A percentile compares a stretch with the other conserved stretches of the same genome.
Evolutionary conservation across 495 filamentous ascomycete genomes (phyloP).

Genomic region (Chaetomium fimeti): DNA sequence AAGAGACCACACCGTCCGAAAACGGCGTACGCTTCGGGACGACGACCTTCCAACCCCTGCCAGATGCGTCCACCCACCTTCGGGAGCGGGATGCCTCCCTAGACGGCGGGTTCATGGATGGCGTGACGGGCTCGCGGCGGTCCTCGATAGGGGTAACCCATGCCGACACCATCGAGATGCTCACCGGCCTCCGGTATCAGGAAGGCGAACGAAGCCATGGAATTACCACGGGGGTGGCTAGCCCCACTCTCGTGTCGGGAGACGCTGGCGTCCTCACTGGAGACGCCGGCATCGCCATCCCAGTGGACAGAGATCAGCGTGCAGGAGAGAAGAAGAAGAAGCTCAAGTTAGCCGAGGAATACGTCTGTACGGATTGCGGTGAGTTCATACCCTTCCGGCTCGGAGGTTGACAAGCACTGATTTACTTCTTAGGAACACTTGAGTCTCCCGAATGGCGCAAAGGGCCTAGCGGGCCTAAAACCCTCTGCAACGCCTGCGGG

Average conservation of each 20-base stretch:
- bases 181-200: slow-evolving; percentile 84
- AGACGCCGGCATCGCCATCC: slow-evolving; percentile 81
- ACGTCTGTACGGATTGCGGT: slow-evolving; percentile 95
- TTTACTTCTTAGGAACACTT: slow-evolving; percentile 55
- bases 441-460: slow-evolving; percentile 98
- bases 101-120: slow-evolving; percentile 76
- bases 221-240: slow-evolving; percentile 80
- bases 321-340: slow-evolving; percentile 83
- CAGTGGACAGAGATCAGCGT: slow-evolving; percentile 65
- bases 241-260: slow-evolving; percentile 76
- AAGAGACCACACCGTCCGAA: slow-evolving; percentile 57
- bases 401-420: not conserved
- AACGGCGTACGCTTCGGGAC: slow-evolving; percentile 25
- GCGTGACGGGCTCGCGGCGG: slow-evolving; percentile 62
- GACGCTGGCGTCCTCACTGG: slow-evolving; percentile 83
- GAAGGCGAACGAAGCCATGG: slow-evolving; percentile 88
- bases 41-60: slow-evolving; percentile 5
- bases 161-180: slow-evolving; percentile 87
- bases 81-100: slow-evolving; percentile 63
- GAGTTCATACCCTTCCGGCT: slow-evolving; percentile 20
- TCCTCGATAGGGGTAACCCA: slow-evolving; percentile 78
- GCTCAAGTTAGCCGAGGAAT: slow-evolving; percentile 85
- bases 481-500: slow-evolving; percentile 95
- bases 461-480: slow-evolving; percentile 90
- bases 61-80: slow-evolving; percentile 59